Evolutionary conservation across 2,329 filamentous ascomycete species (phyloP), one percentile per base, ranked within the genome.

Genomic region (Chrysosporium queenslandicum): DNA sequence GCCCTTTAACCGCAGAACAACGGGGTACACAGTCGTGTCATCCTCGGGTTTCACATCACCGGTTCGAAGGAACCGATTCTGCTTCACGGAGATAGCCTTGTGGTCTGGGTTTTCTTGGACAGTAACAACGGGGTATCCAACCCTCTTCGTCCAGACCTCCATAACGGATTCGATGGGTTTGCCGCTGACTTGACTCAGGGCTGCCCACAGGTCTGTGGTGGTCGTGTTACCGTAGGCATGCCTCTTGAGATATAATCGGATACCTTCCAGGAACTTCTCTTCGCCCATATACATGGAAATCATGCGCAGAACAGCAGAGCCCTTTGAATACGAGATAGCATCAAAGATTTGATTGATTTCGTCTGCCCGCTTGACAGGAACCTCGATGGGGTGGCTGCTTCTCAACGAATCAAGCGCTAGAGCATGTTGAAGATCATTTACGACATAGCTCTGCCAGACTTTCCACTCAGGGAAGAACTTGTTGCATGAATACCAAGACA

Each of bases 301-400:
- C 91, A 97, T 97, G 65, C 91, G 86, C 56, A 97, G 77, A 30
- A 97, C 90, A 61, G 89, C 94, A 9, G 90, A 96, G 16, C 91
- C 91, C 74, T 97, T 97, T 52, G 88, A 90, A 72, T 97, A 97
- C 1, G 91, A 96, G 59, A 97, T 97, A 57, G 89, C 87, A 66
- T 97, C 91, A 62, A 97, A 97, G 60, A 97, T 97, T 72, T 97
- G 90, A 71, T 95, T 95, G 68, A 97, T 90, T 70, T 97, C 89
- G 61, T 94, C 89, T 25, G 90, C 90, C 54, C 86, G 84, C 77
- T 95, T 94, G 58, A 97, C 89, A 1, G 91, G 91, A 0, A 96
- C 90, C 69, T 97, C 91, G 54, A 97, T 94, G 4, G 91, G 91
- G 68, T 97, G 91, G 64, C 88, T 94, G 79, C 89, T 96, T 61